Evolutionary conservation across 1,284 basidiomycete genomes (phyloP).

Genomic region (Moesziomyces parantarcticus): DNA sequence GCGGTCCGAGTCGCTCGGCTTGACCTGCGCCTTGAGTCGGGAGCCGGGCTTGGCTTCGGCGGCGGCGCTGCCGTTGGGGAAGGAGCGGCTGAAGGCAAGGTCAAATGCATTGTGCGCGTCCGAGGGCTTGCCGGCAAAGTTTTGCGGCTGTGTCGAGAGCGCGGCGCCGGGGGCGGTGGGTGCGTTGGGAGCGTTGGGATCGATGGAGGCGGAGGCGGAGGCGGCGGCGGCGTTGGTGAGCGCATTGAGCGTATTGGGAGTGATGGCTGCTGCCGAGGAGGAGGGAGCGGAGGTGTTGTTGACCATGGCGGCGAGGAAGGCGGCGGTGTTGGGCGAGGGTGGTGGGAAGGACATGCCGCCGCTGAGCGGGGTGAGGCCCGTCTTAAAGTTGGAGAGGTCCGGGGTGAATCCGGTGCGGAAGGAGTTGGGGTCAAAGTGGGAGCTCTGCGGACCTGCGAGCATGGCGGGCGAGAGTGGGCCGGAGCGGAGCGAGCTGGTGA

Average conservation of each 20-base stretch:
- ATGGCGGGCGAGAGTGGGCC: constrained; percentile 94
- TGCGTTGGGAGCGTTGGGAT: constrained; percentile 10
- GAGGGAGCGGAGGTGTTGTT: constrained; percentile 69
- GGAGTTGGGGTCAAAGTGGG: constrained; percentile 76
- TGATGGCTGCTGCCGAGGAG: constrained; percentile 72
- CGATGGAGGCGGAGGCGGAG: constrained; percentile 21
- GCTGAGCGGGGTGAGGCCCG: constrained; percentile 72
- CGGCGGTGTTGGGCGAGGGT: constrained; percentile 88
- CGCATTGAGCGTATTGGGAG: constrained; percentile 78
- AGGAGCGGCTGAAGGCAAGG: constrained; percentile 51
- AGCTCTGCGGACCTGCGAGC: constrained; percentile 81
- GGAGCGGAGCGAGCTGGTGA: constrained; percentile 78
- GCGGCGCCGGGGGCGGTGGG: constrained; percentile 8
- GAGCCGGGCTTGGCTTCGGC: constrained; percentile 15
- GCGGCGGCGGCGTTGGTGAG: constrained; percentile 32
- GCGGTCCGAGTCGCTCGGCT: constrained; percentile 13
- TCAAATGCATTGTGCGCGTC: constrained; percentile 52
- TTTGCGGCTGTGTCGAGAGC: constrained; percentile 41
- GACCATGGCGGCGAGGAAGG: constrained; percentile 92
- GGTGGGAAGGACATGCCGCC: constrained; percentile 75
- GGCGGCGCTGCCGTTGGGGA: constrained; percentile 18
- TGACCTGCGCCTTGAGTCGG: constrained; percentile 43
- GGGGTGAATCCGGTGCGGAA: constrained; percentile 83
- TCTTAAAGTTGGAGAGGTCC: constrained; percentile 68
- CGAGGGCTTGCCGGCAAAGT: constrained; percentile 35